Evolutionary conservation across 2,329 filamentous ascomycete species (phyloP).

Genomic region (Calonectria leucothoes): DNA sequence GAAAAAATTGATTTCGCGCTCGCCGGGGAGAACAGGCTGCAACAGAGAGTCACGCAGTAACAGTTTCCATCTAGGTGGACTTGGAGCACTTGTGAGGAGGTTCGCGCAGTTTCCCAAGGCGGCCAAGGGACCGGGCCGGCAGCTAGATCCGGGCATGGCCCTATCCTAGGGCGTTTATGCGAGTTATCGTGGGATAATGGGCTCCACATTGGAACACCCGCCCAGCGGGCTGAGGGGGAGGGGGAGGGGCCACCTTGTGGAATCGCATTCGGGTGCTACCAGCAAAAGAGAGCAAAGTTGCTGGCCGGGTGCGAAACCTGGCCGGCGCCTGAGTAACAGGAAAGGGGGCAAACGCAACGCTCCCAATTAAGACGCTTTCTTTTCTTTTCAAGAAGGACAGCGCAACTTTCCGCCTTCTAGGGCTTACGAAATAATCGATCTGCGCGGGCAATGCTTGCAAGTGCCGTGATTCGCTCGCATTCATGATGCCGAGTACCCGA

Average conservation of each 20-base stretch:
- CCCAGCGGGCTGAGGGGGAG: conserved; percentile 19
- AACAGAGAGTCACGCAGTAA: neutral
- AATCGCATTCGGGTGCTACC: conserved; percentile 8
- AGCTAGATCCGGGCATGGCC: conserved; percentile 32
- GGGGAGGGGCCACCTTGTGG: conserved; percentile 27
- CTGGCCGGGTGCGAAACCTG: neutral
- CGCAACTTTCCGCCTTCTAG: neutral
- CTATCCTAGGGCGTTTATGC: conserved; percentile 23
- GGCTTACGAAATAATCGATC: neutral
- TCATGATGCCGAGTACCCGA: conserved; percentile 18
- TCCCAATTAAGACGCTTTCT: neutral
- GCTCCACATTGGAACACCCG: conserved; percentile 23
- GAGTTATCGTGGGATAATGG: conserved; percentile 27
- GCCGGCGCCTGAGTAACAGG: conserved; percentile 15
- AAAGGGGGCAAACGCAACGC: neutral
- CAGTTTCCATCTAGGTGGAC: neutral
- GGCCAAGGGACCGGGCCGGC: conserved; percentile 35
- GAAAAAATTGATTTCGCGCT: neutral
- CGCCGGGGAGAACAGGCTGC: neutral
- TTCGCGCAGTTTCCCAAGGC: conserved; percentile 21
- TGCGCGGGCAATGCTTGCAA: neutral
- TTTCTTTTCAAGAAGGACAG: neutral
- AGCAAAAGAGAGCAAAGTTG: conserved; percentile 1
- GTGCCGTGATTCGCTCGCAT: conserved; percentile 16
- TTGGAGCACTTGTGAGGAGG: conserved; percentile 18